These are phyloP conservation scores for Dryas drummondii DNA, from an alignment of 306 rosid genomes.

Conservation along the genomic window DNA sequence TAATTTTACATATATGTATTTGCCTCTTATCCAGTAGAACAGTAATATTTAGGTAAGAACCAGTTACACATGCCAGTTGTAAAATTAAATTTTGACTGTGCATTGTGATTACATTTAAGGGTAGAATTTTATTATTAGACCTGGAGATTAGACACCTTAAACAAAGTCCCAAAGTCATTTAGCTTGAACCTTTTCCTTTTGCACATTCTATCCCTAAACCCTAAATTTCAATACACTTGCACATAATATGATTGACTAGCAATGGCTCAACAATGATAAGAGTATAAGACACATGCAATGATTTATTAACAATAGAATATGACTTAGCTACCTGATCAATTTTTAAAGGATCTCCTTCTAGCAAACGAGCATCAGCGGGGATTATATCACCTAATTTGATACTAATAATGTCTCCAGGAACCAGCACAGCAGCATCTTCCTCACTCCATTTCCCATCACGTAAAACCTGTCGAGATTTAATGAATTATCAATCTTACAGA, in stretches of 20 bases:
- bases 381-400: conserved; percentile 31
- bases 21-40: background rate
- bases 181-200: background rate
- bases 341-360: conserved; percentile 28
- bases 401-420: conserved; percentile 30
- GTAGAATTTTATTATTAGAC: background rate
- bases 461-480: conserved; percentile 12
- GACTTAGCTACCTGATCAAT: conserved; percentile 23
- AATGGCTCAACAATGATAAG: background rate
- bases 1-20: background rate
- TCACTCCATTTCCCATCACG: conserved; percentile 29
- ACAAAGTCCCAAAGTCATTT: background rate
- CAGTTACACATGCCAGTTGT: background rate
- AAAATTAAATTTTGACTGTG: background rate
- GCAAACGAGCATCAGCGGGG: conserved; percentile 31
- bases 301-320: background rate
- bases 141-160: background rate
- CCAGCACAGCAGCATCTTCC: conserved; percentile 29
- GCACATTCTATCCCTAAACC: background rate
- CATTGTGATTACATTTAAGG: background rate
- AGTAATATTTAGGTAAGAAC: background rate
- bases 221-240: background rate
- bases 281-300: too few species aligned
- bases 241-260: background rate
- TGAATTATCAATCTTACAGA: background rate